Evolutionary conservation across 768 basidiomycete species (phyloP).

Genomic region (Boletus tylopilopsis): DNA sequence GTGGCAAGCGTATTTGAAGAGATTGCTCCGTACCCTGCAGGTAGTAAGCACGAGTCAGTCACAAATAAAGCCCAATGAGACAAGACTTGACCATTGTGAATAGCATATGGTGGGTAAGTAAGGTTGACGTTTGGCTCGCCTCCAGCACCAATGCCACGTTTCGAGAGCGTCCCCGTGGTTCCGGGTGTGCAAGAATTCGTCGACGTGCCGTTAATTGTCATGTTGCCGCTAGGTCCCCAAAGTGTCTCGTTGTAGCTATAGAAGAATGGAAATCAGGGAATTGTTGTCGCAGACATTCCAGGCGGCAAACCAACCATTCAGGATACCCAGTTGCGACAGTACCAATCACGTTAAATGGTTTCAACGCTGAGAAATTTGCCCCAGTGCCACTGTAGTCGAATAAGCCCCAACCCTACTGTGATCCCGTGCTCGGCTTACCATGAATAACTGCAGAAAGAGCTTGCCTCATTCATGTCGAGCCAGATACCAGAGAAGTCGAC

Average conservation of each 20-base stretch:
- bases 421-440: constrained; percentile 34
- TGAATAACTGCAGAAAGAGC: constrained; percentile 61
- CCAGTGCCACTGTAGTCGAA: constrained; percentile 40
- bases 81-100: constrained; percentile 57
- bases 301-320: constrained; percentile 49
- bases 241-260: constrained; percentile 56
- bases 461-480: constrained; percentile 68
- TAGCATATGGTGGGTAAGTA: constrained; percentile 60
- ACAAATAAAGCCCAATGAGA: not conserved
- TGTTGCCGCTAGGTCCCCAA: constrained; percentile 70
- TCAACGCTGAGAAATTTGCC: constrained; percentile 52
- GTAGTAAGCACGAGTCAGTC: not conserved
- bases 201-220: constrained; percentile 62
- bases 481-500: constrained; percentile 66
- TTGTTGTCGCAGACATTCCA: not conserved
- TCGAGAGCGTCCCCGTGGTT: constrained; percentile 23
- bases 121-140: constrained; percentile 45
- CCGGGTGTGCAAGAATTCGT: constrained; percentile 41
- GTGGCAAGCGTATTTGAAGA: constrained; percentile 57
- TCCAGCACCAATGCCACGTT: constrained; percentile 50
- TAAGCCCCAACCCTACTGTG: not conserved
- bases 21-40: constrained; percentile 48
- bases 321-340: constrained; percentile 56
- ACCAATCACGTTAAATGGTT: constrained; percentile 51
- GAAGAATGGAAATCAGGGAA: not conserved